Conservation (phyloP, 768 basidiomycete genomes). For the Suillus alpinus region DNA sequence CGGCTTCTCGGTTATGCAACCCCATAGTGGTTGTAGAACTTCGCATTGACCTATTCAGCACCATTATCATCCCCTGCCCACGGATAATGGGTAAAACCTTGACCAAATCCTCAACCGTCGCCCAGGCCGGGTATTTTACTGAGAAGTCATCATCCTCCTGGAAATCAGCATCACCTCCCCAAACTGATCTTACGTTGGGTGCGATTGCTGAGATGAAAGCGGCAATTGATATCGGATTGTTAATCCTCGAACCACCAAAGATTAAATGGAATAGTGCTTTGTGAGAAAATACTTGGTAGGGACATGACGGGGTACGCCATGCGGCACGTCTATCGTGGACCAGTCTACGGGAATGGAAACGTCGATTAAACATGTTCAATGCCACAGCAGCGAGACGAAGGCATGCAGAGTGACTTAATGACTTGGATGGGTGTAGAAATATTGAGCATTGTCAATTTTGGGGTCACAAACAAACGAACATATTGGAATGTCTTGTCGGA, state of each 20-base stretch:
- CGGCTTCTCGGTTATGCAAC: too few relatives aligned
- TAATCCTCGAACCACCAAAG: not conserved
- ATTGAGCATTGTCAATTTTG: not conserved
- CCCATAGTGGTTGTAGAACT: too few relatives aligned
- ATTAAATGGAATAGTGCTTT: not conserved
- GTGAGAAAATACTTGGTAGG: constrained; percentile 1
- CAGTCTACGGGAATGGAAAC: not conserved
- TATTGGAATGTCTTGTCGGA: too few relatives aligned
- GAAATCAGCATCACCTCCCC: not conserved
- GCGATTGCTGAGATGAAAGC: not conserved
- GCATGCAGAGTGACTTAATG: not conserved
- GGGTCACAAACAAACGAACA: not conserved
- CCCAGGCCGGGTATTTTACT: constrained; percentile 23
- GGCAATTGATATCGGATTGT: not conserved
- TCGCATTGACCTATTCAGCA: too few relatives aligned
- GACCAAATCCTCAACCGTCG: constrained; percentile 25
- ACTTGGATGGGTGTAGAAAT: not conserved
- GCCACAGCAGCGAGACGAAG: not conserved
- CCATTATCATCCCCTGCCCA: too few relatives aligned
- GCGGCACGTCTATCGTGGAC: not conserved
- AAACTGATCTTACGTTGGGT: not conserved
- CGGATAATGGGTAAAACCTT: constrained; percentile 22
- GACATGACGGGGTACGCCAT: not conserved
- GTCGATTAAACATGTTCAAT: not conserved
- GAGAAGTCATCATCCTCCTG: not conserved